Evolutionary conservation across 768 basidiomycete genomes (phyloP).

Genomic region (Epithele typhae): DNA sequence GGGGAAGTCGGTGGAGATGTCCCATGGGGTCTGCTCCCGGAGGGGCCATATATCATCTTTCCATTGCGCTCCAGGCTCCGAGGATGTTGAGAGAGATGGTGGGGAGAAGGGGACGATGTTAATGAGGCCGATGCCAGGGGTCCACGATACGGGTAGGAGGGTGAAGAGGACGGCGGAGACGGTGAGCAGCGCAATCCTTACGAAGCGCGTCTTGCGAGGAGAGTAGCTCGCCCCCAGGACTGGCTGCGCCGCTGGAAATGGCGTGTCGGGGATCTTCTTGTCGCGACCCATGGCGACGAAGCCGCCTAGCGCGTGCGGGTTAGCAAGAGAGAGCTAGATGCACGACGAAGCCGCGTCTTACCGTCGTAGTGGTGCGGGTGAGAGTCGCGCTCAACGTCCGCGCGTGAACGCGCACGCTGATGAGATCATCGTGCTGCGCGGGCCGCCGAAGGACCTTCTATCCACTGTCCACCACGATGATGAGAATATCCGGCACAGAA

Average conservation of each 20-base stretch:
- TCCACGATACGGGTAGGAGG: constrained; percentile 6
- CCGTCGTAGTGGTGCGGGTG: too few species aligned
- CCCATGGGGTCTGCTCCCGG: constrained; percentile 56
- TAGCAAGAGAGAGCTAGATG: too few species aligned
- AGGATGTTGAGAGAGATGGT: neutral
- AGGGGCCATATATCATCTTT: constrained; percentile 59
- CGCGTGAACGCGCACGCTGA: too few species aligned
- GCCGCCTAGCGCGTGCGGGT: too few species aligned
- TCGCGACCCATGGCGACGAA: neutral
- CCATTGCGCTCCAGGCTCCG: constrained; percentile 32
- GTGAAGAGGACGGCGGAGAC: constrained; percentile 12
- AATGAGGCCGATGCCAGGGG: neutral
- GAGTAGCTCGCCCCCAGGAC: constrained; percentile 4
- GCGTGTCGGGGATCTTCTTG: neutral
- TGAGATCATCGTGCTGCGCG: too few species aligned
- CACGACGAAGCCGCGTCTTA: too few species aligned
- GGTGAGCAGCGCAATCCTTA: constrained; percentile 4
- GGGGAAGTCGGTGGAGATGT: constrained; percentile 74
- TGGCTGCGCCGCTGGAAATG: too few species aligned
- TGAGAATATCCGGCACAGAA: too few species aligned
- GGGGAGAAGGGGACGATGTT: neutral
- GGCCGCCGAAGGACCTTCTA: too few species aligned
- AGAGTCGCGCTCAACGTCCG: too few species aligned
- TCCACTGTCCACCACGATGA: too few species aligned
- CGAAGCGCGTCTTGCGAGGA: neutral